Percentiles rank a stretch among this genome's conserved stretches.
Evolutionary conservation across 2,329 filamentous ascomycete genomes (phyloP).

Genomic region (Exophiala lecanii-corni): DNA sequence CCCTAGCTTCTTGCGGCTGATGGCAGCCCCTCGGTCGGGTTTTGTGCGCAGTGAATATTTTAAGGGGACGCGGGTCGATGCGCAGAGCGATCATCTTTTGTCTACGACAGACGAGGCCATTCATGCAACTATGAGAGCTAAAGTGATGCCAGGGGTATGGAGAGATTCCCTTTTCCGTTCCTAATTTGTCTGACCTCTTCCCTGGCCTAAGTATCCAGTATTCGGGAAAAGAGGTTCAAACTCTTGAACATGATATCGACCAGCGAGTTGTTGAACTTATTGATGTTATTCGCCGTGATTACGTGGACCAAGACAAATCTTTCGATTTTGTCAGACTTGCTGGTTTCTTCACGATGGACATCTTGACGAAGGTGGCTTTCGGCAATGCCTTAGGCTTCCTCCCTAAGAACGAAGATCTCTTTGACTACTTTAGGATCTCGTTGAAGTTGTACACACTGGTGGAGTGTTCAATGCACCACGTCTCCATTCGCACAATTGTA

Average conservation of each 20-base stretch:
- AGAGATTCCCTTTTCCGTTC: neutral
- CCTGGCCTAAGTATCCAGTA: no score
- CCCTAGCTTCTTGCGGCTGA: constrained; percentile 6
- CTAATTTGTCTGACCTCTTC: neutral
- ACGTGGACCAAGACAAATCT: constrained; percentile 8
- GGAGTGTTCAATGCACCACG: neutral
- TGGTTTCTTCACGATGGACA: constrained; percentile 20
- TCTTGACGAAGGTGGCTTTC: constrained; percentile 21
- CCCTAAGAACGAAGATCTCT: constrained; percentile 17
- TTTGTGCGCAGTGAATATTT: constrained; percentile 12
- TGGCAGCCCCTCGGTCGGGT: constrained; percentile 12
- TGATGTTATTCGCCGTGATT: constrained; percentile 13
- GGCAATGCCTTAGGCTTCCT: constrained; percentile 15
- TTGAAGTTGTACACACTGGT: neutral
- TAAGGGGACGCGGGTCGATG: constrained; percentile 11
- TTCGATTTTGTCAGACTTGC: constrained; percentile 15
- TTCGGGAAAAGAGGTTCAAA: constrained; percentile 15
- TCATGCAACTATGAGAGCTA: constrained; percentile 11
- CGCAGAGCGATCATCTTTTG: constrained; percentile 9
- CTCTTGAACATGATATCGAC: constrained; percentile 15
- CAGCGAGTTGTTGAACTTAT: constrained; percentile 10
- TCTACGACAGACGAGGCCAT: constrained; percentile 14
- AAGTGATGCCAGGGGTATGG: constrained; percentile 15
- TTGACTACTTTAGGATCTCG: constrained; percentile 12
- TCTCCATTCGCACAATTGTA: neutral